Percentiles rank a stretch among this genome's conserved stretches.
Evolutionary conservation across 225 moss, liverwort and hornwort species (phyloP).

Genomic region (Pseudoscleropodium purum): DNA sequence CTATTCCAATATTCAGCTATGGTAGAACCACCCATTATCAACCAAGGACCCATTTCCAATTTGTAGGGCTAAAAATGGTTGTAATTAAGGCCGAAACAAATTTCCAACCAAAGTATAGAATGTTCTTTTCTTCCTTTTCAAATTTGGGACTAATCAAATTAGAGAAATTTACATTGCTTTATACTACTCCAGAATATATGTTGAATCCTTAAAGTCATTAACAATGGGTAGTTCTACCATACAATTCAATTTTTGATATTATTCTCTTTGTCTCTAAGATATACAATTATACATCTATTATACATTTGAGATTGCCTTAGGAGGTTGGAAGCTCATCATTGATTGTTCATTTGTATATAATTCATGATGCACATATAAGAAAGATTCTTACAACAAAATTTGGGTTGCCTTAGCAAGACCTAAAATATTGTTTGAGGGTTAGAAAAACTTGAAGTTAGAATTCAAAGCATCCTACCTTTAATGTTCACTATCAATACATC

Average conservation of each 20-base stretch:
- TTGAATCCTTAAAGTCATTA: too few relatives aligned
- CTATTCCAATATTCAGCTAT: not conserved
- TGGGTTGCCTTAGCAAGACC: accelerated
- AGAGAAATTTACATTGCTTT: too few relatives aligned
- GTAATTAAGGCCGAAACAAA: too few relatives aligned
- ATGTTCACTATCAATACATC: not conserved
- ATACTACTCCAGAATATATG: too few relatives aligned
- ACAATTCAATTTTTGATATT: not conserved
- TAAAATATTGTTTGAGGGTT: not conserved
- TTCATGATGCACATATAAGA: not conserved
- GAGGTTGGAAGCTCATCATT: not conserved
- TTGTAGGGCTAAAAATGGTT: too few relatives aligned
- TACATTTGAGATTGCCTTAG: not conserved
- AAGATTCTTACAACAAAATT: not conserved
- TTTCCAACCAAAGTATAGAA: too few relatives aligned
- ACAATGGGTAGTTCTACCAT: too few relatives aligned
- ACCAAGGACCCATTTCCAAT: too few relatives aligned
- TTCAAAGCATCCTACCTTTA: not conserved
- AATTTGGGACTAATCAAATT: too few relatives aligned
- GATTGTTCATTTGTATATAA: not conserved
- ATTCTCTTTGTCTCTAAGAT: not conserved
- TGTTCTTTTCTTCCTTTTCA: too few relatives aligned
- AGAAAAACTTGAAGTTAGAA: not conserved
- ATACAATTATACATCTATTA: not conserved
- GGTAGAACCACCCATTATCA: too few relatives aligned